phyloP scores from a whole-genome alignment of 2,329 filamentous ascomycete genomes.

The Helicocarpus griseus region DNA sequence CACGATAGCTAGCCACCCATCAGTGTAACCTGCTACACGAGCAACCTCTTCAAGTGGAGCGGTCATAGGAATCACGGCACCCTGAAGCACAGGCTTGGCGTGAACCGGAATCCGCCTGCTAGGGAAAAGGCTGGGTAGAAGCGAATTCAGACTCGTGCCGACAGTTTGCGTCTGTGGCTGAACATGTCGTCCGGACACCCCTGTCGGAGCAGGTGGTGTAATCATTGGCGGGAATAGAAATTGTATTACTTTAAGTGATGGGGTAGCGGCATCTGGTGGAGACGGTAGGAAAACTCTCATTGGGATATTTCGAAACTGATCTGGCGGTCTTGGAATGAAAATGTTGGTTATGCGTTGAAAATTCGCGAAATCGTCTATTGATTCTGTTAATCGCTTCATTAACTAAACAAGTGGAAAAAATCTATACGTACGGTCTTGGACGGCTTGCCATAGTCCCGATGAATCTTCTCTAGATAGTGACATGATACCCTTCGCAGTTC shows the following conservation, averaged over 20 bases:
- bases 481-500: conserved; percentile 85
- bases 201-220: conserved; percentile 14
- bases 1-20: conserved; percentile 83
- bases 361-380: conserved; percentile 57
- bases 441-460: conserved; percentile 69
- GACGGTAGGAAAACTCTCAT: conserved; percentile 76
- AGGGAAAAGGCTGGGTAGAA: conserved; percentile 77
- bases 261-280: conserved; percentile 42
- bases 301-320: conserved; percentile 71
- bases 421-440: conserved; percentile 55
- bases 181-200: conserved; percentile 13
- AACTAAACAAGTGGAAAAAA: background rate
- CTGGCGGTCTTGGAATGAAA: conserved; percentile 57
- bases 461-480: conserved; percentile 75
- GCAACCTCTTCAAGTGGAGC: conserved; percentile 76
- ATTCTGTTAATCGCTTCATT: background rate
- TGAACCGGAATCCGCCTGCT: conserved; percentile 75
- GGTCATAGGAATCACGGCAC: conserved; percentile 68
- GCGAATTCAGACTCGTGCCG: conserved; percentile 63
- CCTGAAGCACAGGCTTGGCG: conserved; percentile 77
- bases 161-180: conserved; percentile 52
- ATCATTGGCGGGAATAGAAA: conserved; percentile 53
- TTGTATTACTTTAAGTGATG: conserved; percentile 60
- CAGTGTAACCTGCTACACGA: conserved; percentile 72
- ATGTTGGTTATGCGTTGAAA: conserved; percentile 71